Evolutionary conservation across 2,329 filamentous ascomycete genomes (phyloP).

Genomic region (Berkeleyomyces rouxiae): DNA sequence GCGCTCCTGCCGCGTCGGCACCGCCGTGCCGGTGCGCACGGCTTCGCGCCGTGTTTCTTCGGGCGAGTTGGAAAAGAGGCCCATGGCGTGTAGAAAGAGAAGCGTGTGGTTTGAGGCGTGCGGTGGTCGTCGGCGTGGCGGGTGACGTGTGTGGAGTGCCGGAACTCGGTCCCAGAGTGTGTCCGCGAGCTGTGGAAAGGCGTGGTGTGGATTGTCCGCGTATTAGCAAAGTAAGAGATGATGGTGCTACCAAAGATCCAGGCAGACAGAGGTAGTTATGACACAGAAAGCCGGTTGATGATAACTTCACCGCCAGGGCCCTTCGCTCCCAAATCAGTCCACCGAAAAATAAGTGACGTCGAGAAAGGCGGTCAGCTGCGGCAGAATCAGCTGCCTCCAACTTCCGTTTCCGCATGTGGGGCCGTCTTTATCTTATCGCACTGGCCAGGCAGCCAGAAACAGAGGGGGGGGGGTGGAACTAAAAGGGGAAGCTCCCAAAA

Average conservation of each 20-base stretch:
- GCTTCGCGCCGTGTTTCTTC: constrained; percentile 32
- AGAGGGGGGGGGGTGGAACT: no score
- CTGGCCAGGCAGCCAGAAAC: not conserved
- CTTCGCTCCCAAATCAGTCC: not conserved
- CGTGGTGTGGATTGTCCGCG: no score
- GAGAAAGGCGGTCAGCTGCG: not conserved
- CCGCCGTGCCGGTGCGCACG: constrained; percentile 43
- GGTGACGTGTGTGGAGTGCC: no score
- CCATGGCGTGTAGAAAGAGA: constrained; percentile 24
- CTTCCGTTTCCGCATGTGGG: not conserved
- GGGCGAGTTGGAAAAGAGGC: constrained; percentile 28
- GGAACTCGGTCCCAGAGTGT: no score
- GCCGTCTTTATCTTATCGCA: not conserved
- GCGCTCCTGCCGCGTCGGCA: constrained; percentile 72
- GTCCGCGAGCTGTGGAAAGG: no score
- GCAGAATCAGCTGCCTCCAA: not conserved
- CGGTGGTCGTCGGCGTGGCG: not conserved
- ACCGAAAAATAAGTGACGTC: not conserved
- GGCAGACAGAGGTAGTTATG: not conserved
- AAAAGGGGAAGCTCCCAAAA: not conserved
- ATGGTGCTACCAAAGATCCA: not conserved
- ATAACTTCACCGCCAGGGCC: not conserved
- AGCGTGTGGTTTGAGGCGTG: not conserved
- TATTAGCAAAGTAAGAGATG: not conserved
- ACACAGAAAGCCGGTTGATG: not conserved